Evolutionary conservation across 768 basidiomycete genomes (phyloP).

Genomic region (Ephemerocybe angulata): DNA sequence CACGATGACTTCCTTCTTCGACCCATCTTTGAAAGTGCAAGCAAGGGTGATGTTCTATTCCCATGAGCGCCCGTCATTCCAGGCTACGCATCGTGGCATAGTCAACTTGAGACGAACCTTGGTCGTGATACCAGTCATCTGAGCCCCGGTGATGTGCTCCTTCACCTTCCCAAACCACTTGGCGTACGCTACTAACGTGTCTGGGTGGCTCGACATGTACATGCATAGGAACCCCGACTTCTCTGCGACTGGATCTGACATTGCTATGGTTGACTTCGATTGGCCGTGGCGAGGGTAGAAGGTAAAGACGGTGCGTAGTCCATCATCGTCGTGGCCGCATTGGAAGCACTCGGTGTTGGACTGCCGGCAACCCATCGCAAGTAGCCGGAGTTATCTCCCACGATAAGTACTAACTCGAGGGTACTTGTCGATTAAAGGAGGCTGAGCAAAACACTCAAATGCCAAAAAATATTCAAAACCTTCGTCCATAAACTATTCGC

Average conservation of each 20-base stretch:
- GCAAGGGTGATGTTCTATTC: constrained; percentile 65
- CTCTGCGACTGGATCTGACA: constrained; percentile 71
- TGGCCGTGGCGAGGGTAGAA: background rate
- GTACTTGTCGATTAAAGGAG: no score
- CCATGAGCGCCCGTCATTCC: background rate
- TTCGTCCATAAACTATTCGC: no score
- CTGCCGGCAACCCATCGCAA: no score
- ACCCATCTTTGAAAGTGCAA: constrained; percentile 52
- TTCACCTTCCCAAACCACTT: constrained; percentile 69
- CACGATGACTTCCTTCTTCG: constrained; percentile 48
- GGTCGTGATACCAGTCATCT: constrained; percentile 67
- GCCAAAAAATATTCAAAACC: no score
- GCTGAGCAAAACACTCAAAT: no score
- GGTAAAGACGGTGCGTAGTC: background rate
- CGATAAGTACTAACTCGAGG: no score
- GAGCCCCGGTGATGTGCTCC: constrained; percentile 53
- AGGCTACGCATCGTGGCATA: background rate
- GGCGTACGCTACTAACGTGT: constrained; percentile 81
- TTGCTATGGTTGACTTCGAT: constrained; percentile 16
- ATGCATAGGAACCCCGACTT: constrained; percentile 73
- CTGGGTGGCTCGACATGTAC: constrained; percentile 84
- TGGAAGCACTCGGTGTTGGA: no score
- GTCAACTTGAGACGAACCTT: constrained; percentile 40
- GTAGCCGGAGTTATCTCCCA: no score
- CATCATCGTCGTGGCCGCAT: background rate